phyloP scores from a whole-genome alignment of 108 stramenopile species.

The Nannochloropsis gaditana region DNA sequence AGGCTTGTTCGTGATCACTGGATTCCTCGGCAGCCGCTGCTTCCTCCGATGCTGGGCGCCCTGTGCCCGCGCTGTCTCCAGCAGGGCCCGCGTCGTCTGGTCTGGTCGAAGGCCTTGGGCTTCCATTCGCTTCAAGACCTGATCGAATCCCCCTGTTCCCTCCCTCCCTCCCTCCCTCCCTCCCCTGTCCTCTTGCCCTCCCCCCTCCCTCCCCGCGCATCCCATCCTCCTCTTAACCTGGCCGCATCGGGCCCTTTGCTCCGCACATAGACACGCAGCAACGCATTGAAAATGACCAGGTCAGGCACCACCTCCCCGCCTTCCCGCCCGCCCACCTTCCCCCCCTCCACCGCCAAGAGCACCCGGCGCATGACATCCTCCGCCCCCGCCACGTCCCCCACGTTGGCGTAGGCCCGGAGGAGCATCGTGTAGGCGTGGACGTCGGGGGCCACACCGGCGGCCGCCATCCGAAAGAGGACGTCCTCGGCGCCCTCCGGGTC shows the following conservation, averaged over 20 bases:
- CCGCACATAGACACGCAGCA: not conserved
- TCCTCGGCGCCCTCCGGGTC: not conserved
- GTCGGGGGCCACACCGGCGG: not conserved
- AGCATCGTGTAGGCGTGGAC: not conserved
- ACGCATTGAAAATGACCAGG: conserved; percentile 9
- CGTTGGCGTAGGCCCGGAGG: not conserved
- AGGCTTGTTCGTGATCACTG: not conserved
- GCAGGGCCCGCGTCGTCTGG: not conserved
- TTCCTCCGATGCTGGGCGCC: not conserved
- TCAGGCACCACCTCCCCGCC: not conserved
- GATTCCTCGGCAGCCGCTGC: not conserved
- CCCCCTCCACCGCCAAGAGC: conserved; percentile 4
- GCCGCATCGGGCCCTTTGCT: too few relatives aligned
- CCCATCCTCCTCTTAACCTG: not conserved
- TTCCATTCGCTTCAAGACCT: not conserved
- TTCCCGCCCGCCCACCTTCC: conserved; percentile 9
- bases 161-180: not conserved
- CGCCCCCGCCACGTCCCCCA: not conserved
- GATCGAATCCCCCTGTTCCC: not conserved
- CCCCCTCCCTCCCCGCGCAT: not conserved
- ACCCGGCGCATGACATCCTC: not conserved
- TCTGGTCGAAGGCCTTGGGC: not conserved
- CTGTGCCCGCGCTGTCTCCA: not conserved
- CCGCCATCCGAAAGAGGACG: conserved; percentile 7
- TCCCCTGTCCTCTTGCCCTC: not conserved